A percentile compares a stretch with the other conserved stretches of the same genome.
Conservation (phyloP, 768 basidiomycete species). For the Inosperma sp. region DNA sequence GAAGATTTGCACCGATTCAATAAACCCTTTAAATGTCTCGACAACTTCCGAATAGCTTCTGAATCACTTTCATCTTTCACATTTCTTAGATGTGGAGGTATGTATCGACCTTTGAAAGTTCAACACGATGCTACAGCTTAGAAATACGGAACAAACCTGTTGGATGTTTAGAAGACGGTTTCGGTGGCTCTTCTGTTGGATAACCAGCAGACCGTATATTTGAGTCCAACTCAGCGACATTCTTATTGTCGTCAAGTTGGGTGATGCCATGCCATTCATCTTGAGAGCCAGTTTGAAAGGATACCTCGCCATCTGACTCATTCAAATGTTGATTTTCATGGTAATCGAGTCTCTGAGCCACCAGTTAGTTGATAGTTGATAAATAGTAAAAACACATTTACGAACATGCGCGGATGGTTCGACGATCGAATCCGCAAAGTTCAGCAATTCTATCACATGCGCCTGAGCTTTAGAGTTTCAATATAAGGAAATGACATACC, state of each 20-base stretch:
- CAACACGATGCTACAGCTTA: not conserved
- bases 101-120: slow-evolving; percentile 45
- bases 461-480: not conserved
- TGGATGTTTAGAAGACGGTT: not conserved
- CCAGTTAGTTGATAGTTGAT: too few relatives aligned
- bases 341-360: too few relatives aligned
- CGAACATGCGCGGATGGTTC: slow-evolving; percentile 12
- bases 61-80: slow-evolving; percentile 28
- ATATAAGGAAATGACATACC: slow-evolving; percentile 44
- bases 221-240: not conserved
- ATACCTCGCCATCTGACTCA: slow-evolving; percentile 9
- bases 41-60: slow-evolving; percentile 51
- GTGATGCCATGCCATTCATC: slow-evolving; percentile 36
- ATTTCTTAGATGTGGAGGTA: slow-evolving; percentile 78
- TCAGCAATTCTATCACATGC: slow-evolving; percentile 44
- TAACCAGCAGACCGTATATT: not conserved
- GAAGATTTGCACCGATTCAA: slow-evolving; percentile 63
- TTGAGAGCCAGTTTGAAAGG: slow-evolving; percentile 24
- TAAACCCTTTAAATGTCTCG: slow-evolving; percentile 76
- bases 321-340: slow-evolving; percentile 10
- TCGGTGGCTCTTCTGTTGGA: not conserved
- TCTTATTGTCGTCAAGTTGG: slow-evolving; percentile 4
- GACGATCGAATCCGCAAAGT: slow-evolving; percentile 42
- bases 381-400: not conserved
- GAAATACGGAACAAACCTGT: not conserved